Percentiles rank a stretch among this genome's conserved stretches.
phyloP scores from a whole-genome alignment of 2,329 filamentous ascomycete species.

The Phyllosticta paracitricarpa region DNA sequence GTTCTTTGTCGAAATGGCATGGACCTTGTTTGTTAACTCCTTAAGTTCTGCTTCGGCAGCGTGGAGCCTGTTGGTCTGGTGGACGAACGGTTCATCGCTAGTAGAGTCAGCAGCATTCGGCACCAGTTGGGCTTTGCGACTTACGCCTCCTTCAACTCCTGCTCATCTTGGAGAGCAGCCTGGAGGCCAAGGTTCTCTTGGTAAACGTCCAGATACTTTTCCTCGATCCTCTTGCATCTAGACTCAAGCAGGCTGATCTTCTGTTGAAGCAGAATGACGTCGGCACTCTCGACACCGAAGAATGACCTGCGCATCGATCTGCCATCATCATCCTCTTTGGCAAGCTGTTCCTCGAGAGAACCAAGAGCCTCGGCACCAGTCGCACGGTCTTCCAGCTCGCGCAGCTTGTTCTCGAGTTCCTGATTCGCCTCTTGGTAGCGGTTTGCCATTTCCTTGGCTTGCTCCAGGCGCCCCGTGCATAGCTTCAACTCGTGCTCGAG shows the following conservation, averaged over 20 bases:
- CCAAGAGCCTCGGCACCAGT: conserved; percentile 13
- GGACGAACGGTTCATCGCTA: conserved; percentile 21
- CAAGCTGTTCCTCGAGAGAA: conserved; percentile 32
- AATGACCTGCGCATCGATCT: conserved; percentile 3
- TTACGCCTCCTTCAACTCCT: conserved; percentile 18
- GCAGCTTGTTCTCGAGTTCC: conserved; percentile 36
- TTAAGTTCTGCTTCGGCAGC: conserved; percentile 21
- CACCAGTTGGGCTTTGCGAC: conserved; percentile 21
- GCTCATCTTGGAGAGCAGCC: conserved; percentile 25
- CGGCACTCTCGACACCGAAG: conserved; percentile 7
- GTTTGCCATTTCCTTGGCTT: conserved; percentile 37
- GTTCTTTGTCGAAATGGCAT: conserved; percentile 10
- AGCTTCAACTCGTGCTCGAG: conserved; percentile 39
- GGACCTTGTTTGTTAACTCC: conserved; percentile 9
- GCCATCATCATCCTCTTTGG: conserved; percentile 1
- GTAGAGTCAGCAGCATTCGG: conserved; percentile 4
- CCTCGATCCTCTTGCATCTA: conserved; percentile 27
- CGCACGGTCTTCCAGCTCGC: conserved; percentile 26
- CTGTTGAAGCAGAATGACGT: conserved; percentile 28
- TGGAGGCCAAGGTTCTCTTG: conserved; percentile 30
- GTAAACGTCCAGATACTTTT: conserved; percentile 32
- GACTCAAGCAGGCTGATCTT: conserved; percentile 29
- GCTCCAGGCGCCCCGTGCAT: conserved; percentile 37
- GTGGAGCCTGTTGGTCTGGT: conserved; percentile 29
- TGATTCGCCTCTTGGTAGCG: conserved; percentile 38